phyloP scores from a whole-genome alignment of 768 basidiomycete genomes.

The Phallus indusiatus region DNA sequence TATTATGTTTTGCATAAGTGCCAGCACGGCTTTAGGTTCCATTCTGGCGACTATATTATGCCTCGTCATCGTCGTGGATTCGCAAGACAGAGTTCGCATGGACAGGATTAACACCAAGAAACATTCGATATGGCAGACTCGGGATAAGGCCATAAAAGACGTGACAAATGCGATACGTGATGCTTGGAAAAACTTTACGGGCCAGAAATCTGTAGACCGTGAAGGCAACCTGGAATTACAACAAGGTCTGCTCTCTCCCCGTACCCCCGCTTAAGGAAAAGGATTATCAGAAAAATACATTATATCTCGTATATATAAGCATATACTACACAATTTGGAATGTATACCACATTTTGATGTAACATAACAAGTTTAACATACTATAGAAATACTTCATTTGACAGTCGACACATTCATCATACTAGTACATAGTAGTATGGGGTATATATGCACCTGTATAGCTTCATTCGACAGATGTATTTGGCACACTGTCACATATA shows the following conservation, averaged over 20 bases:
- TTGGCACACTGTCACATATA: slow-evolving; percentile 4
- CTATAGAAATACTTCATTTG: too few relatives aligned
- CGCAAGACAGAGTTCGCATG: slow-evolving; percentile 49
- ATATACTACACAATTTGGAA: too few relatives aligned
- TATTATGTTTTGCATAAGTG: slow-evolving; percentile 89
- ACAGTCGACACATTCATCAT: too few relatives aligned
- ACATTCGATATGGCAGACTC: slow-evolving; percentile 22
- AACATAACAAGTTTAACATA: too few relatives aligned
- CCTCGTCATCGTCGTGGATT: slow-evolving; percentile 57
- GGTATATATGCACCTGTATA: too few relatives aligned
- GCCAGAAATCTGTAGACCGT: not conserved
- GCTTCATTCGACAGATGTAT: too few relatives aligned
- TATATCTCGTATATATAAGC: not conserved
- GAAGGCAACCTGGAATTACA: not conserved
- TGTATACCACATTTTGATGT: too few relatives aligned
- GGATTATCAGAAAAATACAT: not conserved
- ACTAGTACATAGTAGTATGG: too few relatives aligned
- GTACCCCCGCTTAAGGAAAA: not conserved
- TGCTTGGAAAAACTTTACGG: not conserved
- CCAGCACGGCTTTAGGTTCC: slow-evolving; percentile 62
- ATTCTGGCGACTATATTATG: slow-evolving; percentile 54
- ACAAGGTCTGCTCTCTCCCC: not conserved
- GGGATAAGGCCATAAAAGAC: slow-evolving; percentile 1
- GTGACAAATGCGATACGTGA: not conserved
- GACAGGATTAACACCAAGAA: slow-evolving; percentile 45